Base-by-base conservation (phyloP, 208 protist species). In the Naegleria gruberi region DNA sequence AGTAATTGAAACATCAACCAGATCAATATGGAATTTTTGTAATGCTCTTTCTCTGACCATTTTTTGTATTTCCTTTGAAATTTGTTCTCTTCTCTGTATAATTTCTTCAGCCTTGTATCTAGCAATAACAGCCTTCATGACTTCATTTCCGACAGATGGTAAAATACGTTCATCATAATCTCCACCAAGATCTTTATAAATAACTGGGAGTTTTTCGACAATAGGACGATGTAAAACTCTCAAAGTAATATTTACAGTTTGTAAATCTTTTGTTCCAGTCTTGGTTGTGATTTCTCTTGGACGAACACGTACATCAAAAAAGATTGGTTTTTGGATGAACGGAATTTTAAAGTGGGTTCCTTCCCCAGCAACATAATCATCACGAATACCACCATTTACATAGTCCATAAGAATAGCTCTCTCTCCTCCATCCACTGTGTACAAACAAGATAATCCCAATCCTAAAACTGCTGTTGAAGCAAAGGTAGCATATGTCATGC, bases 71-170 rank as follows among this genome's bases (percentile, higher is more conserved):
- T 96, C 94, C 84, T 95, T 92, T 87, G 93, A 96, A 87, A 99
- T 97, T 92, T 98, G 94, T 57, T 97, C 98, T 89, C 98, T 96
- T 95, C 97, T 96, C 57, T 97, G 98, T 90, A 99, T 97, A 26
- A 99, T 95, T 93, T 99, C 98, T 0, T 96, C 94, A 8, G 98
- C 99, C 93, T 99, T 99, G 93, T 99, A 99, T 94, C 99, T 98
- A 26, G 98, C 98, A 90, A 99, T 98, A 0, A 99, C 97, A 57
- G 96, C 94, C 90, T 99, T 99, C 90, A 99, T 97, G 73, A 99
- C 98, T 94, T 99, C 99, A 93, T 99, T 99, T 74, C 98, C 96
- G 43, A 99, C 98, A 0, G 98, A 99, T 8, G 98, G 98, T 87
- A 99, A 94, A 30, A 99, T 97, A 82, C 97, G 97, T 91, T 99